phyloP scores from a whole-genome alignment of 306 rosid genomes.

The Ziziphus jujuba region DNA sequence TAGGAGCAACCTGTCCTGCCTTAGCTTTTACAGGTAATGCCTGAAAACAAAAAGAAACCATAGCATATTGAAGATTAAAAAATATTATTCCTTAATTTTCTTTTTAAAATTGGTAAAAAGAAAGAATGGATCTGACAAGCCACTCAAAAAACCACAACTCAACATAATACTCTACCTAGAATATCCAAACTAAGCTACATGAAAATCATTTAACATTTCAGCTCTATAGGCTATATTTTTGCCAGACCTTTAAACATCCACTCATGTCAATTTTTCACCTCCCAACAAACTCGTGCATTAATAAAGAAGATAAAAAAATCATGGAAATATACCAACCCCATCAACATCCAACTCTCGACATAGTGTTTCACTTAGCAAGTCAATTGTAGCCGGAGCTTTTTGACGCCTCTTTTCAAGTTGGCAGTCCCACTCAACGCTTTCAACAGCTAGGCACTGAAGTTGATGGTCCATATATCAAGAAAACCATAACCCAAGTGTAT shows the following conservation, averaged over 20 bases:
- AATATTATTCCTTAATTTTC: neutral
- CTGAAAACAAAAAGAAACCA: constrained; percentile 16
- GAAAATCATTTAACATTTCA: no score
- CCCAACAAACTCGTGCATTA: neutral
- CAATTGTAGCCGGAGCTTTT: constrained; percentile 41
- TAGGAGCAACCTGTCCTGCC: constrained; percentile 45
- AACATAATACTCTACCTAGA: no score
- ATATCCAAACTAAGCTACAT: no score
- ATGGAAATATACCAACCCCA: constrained; percentile 33
- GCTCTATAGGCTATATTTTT: neutral
- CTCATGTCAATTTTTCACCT: neutral
- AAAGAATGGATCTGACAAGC: no score
- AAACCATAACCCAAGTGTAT: neutral
- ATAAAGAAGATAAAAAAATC: neutral
- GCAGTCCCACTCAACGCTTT: constrained; percentile 39
- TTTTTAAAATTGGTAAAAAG: no score
- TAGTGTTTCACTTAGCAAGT: constrained; percentile 29
- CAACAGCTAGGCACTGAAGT: constrained; percentile 49
- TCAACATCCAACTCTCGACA: constrained; percentile 35
- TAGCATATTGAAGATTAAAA: neutral
- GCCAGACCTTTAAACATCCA: neutral
- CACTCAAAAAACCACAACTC: neutral
- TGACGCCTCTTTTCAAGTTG: constrained; percentile 38
- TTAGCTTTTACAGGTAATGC: constrained; percentile 22
- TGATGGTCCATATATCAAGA: constrained; percentile 16